Base-by-base conservation (phyloP, 148 eudicot genomes). In the Dysphania ambrosioides region DNA sequence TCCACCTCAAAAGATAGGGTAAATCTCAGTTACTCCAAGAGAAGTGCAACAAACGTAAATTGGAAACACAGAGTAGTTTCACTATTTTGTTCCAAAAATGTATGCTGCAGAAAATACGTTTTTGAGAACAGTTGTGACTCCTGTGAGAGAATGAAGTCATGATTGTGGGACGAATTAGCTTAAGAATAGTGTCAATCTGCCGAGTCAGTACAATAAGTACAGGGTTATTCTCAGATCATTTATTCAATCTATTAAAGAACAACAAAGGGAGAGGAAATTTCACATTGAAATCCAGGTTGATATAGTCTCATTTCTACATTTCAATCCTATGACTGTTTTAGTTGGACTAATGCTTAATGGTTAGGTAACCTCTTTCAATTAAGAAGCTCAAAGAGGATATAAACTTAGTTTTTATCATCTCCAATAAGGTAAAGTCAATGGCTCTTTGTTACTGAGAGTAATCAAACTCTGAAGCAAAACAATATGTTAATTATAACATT, bases 401-500 rank as follows among this genome's bases (percentile, higher is more conserved):
- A 47, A 47, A 47, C 53, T 47, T 47, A 16, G 53, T 16, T 47
- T 47, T 47, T 47, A 47, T 47, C 53, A 47, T 16, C 53, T 2
- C 5, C 53, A 5, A 1, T 47, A 47, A 13, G 21, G 4, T 47
- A 47, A 16, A 16, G 53, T 5, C 16, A 47, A 47, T 2, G 16
- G 16, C 0, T 47, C 19, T 2, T 47, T 19, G 3, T 47, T 44
- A 15, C n/a, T n/a, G n/a, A n/a, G n/a, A n/a, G n/a, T 15, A 4
- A 47, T 47, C 53, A 47, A 13, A 19, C 16, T 16, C 5, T 3
- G 53, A 4, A 13, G 15, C 53, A 47, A 2, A 13, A 47, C 53
- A 47, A 47, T 47, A 16, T 47, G 53, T 47, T 47, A 47, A 47
- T 16, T 47, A 70, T 69, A 82, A 31, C 66, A 71, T 64, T 74